Conservation (phyloP, 495 filamentous ascomycete genomes). For the Tuber aestivum region DNA sequence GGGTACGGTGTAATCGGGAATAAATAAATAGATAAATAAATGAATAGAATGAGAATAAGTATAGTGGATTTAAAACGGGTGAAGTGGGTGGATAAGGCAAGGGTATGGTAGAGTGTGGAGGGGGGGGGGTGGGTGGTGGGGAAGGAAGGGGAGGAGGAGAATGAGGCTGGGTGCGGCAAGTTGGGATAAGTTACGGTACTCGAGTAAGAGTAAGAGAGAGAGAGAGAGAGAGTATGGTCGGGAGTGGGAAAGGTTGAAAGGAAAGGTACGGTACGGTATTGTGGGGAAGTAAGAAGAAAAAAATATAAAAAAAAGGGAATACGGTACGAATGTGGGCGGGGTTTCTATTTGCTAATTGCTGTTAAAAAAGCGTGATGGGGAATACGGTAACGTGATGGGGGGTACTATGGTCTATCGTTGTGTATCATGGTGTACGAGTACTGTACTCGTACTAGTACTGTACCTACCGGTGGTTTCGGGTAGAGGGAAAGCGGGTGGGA, state of each 20-base stretch:
- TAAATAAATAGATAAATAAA: neutral
- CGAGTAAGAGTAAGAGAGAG: no score
- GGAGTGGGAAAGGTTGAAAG: neutral
- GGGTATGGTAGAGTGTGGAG: neutral
- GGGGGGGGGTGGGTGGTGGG: no score
- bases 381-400: neutral
- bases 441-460: no score
- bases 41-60: neutral
- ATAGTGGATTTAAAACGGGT: neutral
- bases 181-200: neutral
- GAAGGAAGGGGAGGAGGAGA: neutral
- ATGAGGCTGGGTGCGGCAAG: neutral
- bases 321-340: no score
- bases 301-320: no score
- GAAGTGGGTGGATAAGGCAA: neutral
- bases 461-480: no score
- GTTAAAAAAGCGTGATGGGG: neutral
- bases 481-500: no score
- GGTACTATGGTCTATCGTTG: neutral
- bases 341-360: no score
- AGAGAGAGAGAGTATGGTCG: neutral
- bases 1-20: no score
- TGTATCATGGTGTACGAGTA: no score
- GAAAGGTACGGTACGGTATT: no score
- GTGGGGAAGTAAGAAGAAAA: no score